A percentile compares a stretch with the other conserved stretches of the same genome.
phyloP scores from a whole-genome alignment of 2,329 filamentous ascomycete species.

The Rosellinia necatrix region DNA sequence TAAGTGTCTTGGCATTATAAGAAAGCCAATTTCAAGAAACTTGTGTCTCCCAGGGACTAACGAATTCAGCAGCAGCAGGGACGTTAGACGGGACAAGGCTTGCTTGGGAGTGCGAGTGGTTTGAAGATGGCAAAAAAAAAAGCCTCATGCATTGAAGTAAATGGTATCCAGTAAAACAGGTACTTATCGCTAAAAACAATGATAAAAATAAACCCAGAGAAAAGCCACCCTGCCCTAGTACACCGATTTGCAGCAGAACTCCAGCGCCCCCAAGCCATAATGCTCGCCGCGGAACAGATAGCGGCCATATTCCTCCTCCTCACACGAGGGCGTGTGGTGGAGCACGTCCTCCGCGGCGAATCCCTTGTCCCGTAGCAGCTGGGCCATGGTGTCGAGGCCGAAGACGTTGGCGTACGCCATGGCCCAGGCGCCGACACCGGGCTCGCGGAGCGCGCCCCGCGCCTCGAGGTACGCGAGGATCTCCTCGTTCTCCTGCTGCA shows the following conservation, averaged over 20 bases:
- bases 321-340: constrained; percentile 22
- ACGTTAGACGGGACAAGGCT: too few relatives aligned
- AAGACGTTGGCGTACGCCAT: constrained; percentile 27
- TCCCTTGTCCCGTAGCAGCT: constrained; percentile 8
- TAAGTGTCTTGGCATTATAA: not conserved
- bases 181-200: not conserved
- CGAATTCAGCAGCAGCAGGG: too few relatives aligned
- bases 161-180: not conserved
- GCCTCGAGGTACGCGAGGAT: constrained; percentile 20
- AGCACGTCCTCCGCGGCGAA: constrained; percentile 18
- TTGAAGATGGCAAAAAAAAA: not conserved
- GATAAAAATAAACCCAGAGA: not conserved
- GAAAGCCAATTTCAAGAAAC: too few relatives aligned
- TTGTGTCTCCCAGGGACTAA: too few relatives aligned
- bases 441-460: constrained; percentile 11
- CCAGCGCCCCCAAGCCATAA: constrained; percentile 25
- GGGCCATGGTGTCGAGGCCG: constrained; percentile 26
- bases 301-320: constrained; percentile 24
- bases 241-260: constrained; percentile 21
- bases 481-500: constrained; percentile 29
- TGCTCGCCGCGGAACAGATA: constrained; percentile 27
- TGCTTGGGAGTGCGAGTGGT: not conserved
- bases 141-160: not conserved
- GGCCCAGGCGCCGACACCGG: constrained; percentile 25
- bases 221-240: not conserved